These are phyloP conservation scores for Zygoascus biomembranicola DNA, from an alignment of 805 yeast species.

Conservation along the genomic window DNA sequence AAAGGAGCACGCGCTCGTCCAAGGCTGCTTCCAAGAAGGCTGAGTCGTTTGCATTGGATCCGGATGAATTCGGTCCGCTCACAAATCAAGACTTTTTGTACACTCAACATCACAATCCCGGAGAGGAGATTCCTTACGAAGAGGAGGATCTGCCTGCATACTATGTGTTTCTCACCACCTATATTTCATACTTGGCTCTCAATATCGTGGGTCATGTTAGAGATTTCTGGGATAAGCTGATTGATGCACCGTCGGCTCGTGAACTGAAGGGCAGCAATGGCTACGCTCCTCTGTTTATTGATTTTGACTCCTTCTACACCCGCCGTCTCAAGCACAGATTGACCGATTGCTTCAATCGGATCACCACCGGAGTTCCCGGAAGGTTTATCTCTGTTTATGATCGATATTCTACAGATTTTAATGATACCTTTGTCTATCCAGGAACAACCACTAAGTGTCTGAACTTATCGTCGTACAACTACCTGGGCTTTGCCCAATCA, in stretches of 20 bases:
- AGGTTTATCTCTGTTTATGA: constrained; percentile 77
- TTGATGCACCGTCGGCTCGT: constrained; percentile 35
- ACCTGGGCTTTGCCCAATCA: constrained; percentile 94
- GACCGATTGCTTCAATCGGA: constrained; percentile 92
- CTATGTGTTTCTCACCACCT: constrained; percentile 68
- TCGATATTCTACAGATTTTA: constrained; percentile 59
- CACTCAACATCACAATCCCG: constrained; percentile 47
- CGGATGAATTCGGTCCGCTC: constrained; percentile 17
- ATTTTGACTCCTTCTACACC: constrained; percentile 87
- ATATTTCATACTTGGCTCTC: constrained; percentile 72
- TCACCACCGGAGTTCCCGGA: constrained; percentile 97
- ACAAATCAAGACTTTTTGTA: constrained; percentile 41
- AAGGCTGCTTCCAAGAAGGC: background rate
- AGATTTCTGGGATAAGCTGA: constrained; percentile 66
- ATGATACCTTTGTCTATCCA: constrained; percentile 58
- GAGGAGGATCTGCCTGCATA: constrained; percentile 86
- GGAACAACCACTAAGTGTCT: constrained; percentile 73
- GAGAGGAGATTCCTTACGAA: constrained; percentile 43
- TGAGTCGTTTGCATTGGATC: constrained; percentile 9
- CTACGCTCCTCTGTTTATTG: constrained; percentile 91
- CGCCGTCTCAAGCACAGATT: constrained; percentile 85
- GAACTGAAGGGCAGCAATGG: constrained; percentile 76
- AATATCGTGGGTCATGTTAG: constrained; percentile 84
- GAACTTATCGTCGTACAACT: constrained; percentile 85
- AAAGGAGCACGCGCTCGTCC: background rate